A percentile compares a stretch with the other conserved stretches of the same genome.
Conservation (phyloP, 2,329 filamentous ascomycete genomes). For the Lizonia empirigonia region DNA sequence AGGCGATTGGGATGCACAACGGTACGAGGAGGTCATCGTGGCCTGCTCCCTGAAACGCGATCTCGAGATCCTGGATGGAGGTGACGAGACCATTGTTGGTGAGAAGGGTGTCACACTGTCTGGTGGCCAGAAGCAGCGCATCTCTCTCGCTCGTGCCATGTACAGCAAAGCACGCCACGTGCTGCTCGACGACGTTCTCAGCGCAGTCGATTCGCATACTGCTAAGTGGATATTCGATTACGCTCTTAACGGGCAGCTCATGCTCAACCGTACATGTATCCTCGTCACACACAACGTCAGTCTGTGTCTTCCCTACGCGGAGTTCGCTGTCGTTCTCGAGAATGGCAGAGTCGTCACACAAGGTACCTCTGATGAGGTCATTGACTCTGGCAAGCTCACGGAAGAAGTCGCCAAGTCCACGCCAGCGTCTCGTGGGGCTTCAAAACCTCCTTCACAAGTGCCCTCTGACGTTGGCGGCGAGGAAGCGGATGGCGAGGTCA, state of each 20-base stretch:
- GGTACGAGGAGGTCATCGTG: slow-evolving; percentile 86
- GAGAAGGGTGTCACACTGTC: slow-evolving; percentile 98
- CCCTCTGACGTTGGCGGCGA: slow-evolving; percentile 70
- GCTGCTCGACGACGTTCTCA: slow-evolving; percentile 91
- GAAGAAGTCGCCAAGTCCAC: slow-evolving; percentile 81
- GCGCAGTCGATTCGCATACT: slow-evolving; percentile 95
- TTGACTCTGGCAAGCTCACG: slow-evolving; percentile 84
- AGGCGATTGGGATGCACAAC: slow-evolving; percentile 75
- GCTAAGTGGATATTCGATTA: slow-evolving; percentile 98
- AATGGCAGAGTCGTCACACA: slow-evolving; percentile 81
- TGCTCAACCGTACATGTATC: slow-evolving; percentile 88
- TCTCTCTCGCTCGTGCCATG: slow-evolving; percentile 93
- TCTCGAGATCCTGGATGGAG: slow-evolving; percentile 87
- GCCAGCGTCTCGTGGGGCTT: slow-evolving; percentile 71
- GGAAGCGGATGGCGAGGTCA: slow-evolving; percentile 31
- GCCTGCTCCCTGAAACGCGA: slow-evolving; percentile 92
- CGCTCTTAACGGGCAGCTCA: slow-evolving; percentile 86
- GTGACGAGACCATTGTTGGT: slow-evolving; percentile 91
- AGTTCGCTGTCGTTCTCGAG: slow-evolving; percentile 82
- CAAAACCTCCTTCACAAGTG: slow-evolving; percentile 76
- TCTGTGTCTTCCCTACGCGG: slow-evolving; percentile 80
- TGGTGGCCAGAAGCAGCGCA: slow-evolving; percentile 95
- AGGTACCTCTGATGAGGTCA: slow-evolving; percentile 77
- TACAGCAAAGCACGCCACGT: slow-evolving; percentile 93
- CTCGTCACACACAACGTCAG: slow-evolving; percentile 94